These are phyloP conservation scores for Trametes villosa DNA, from an alignment of 768 basidiomycete genomes.

Conservation along the genomic window DNA sequence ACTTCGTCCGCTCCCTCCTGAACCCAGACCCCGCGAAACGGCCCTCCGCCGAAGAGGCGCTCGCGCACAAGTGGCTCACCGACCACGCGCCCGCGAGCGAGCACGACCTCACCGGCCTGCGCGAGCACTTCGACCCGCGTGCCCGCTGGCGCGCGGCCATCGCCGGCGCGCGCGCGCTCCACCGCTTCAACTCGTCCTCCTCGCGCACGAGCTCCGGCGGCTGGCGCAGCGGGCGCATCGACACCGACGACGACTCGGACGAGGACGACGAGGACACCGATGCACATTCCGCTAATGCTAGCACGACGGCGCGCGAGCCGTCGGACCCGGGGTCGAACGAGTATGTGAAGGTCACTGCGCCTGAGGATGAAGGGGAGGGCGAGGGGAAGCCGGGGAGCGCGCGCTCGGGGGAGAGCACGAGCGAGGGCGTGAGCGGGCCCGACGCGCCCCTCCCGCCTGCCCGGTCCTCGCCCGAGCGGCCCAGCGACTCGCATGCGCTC, in stretches of 20 bases:
- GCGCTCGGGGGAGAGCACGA: constrained; percentile 7
- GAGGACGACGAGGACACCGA: constrained; percentile 40
- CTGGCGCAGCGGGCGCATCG: constrained; percentile 24
- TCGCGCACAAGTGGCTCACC: constrained; percentile 78
- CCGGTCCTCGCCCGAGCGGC: background rate
- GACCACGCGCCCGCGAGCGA: constrained; percentile 66
- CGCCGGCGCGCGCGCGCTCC: constrained; percentile 46
- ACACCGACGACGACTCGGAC: constrained; percentile 41
- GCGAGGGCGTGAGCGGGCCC: constrained; percentile 27
- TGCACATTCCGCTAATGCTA: constrained; percentile 21
- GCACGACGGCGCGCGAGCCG: constrained; percentile 15
- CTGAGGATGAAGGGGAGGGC: constrained; percentile 26
- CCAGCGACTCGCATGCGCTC: constrained; percentile 27
- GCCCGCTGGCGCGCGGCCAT: constrained; percentile 79
- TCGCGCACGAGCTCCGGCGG: constrained; percentile 40
- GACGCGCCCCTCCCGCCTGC: constrained; percentile 13
- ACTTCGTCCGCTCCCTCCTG: constrained; percentile 76
- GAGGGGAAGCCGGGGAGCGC: background rate
- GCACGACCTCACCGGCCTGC: constrained; percentile 77
- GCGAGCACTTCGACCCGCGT: constrained; percentile 80
- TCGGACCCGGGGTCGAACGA: constrained; percentile 44
- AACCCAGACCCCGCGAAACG: constrained; percentile 72
- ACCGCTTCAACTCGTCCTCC: constrained; percentile 32
- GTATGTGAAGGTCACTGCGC: constrained; percentile 46
- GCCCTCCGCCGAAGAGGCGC: constrained; percentile 74